A percentile compares a stretch with the other conserved stretches of the same genome.
Conservation (phyloP, 176 grass and related monocot genomes). For the Oryza australiensis region DNA sequence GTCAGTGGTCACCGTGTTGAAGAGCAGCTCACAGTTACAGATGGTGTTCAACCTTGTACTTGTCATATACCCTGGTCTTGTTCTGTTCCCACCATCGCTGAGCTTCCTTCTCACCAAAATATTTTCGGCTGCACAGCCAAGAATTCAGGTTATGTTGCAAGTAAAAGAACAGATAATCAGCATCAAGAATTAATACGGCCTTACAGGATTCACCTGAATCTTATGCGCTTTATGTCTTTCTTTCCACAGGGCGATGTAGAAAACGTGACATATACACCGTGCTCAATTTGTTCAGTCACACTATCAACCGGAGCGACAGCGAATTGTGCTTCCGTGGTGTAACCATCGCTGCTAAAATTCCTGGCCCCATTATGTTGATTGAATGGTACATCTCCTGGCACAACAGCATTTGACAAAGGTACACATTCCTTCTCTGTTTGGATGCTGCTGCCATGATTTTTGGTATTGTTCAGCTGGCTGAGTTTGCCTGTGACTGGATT, state of each 20-base stretch:
- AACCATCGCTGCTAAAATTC: slow-evolving; percentile 25
- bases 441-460: background rate
- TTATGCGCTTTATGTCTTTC: slow-evolving; percentile 69
- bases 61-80: slow-evolving; percentile 50
- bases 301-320: background rate
- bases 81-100: slow-evolving; percentile 86
- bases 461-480: background rate
- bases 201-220: slow-evolving; percentile 67
- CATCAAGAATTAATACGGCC: background rate
- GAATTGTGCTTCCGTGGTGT: background rate
- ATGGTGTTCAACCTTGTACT: slow-evolving; percentile 38
- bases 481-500: background rate
- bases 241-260: slow-evolving; percentile 40
- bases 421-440: background rate
- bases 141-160: slow-evolving; percentile 9
- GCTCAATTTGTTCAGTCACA: slow-evolving; percentile 69
- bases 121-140: slow-evolving; percentile 67
- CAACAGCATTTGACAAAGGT: background rate
- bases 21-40: background rate
- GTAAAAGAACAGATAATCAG: background rate
- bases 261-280: slow-evolving; percentile 75
- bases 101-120: slow-evolving; percentile 82
- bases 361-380: slow-evolving; percentile 29
- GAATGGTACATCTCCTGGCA: slow-evolving; percentile 4
- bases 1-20: slow-evolving; percentile 17